Percentiles rank a stretch among this genome's conserved stretches.
Evolutionary conservation across 2,329 filamentous ascomycete species (phyloP).

Genomic region (Aspergillus proliferans): DNA sequence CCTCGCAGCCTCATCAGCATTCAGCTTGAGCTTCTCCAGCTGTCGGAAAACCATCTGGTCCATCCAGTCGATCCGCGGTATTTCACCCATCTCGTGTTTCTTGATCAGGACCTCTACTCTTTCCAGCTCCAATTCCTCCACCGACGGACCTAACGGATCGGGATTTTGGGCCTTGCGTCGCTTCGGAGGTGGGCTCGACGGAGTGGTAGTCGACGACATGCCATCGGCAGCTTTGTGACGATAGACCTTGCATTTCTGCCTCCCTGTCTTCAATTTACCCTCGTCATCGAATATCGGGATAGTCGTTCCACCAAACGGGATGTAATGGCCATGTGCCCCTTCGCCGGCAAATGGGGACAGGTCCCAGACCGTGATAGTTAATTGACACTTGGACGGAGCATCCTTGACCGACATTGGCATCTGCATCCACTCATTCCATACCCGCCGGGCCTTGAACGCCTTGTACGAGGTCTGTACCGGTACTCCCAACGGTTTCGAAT

Average conservation of each 20-base stretch:
- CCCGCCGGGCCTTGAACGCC: constrained; percentile 64
- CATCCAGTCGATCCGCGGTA: constrained; percentile 87
- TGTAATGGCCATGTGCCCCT: constrained; percentile 65
- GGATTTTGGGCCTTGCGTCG: constrained; percentile 46
- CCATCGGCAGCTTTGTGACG: constrained; percentile 80
- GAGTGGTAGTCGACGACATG: constrained; percentile 71
- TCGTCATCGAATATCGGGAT: constrained; percentile 87
- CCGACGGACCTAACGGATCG: constrained; percentile 45
- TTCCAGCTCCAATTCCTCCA: constrained; percentile 79
- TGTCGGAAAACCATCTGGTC: constrained; percentile 90
- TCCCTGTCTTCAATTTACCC: constrained; percentile 82
- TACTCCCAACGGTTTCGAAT: constrained; percentile 89
- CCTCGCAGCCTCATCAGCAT: constrained; percentile 58
- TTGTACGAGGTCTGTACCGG: constrained; percentile 91
- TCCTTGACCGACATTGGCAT: constrained; percentile 79
- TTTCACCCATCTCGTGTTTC: constrained; percentile 97
- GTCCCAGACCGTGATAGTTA: constrained; percentile 95
- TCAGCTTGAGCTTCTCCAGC: constrained; percentile 68
- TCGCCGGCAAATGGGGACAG: constrained; percentile 71
- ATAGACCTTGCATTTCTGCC: constrained; percentile 85
- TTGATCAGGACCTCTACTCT: constrained; percentile 86
- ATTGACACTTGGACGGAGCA: constrained; percentile 70
- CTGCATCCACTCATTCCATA: constrained; percentile 95
- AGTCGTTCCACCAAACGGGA: constrained; percentile 92
- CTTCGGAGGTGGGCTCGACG: constrained; percentile 57